phyloP scores from a whole-genome alignment of 345 rosid species.

The Linum lewisii region DNA sequence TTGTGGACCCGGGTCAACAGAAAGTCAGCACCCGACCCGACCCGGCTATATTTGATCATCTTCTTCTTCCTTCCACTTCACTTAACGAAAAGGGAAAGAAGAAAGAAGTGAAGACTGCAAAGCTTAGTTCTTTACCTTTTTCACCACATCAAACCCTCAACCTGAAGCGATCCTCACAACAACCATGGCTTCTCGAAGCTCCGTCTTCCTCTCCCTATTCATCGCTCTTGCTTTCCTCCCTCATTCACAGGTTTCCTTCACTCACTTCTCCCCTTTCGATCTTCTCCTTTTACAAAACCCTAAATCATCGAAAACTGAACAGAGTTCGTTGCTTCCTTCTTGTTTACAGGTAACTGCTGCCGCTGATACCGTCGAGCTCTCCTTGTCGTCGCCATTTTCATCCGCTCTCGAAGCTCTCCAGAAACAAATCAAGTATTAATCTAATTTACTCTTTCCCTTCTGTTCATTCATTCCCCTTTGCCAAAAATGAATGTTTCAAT shows the following conservation, averaged over 20 bases:
- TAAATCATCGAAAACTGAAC: neutral
- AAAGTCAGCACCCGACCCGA: no score
- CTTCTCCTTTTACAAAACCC: neutral
- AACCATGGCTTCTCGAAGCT: slow-evolving; percentile 19
- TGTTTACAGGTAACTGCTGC: slow-evolving; percentile 21
- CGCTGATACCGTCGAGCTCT: slow-evolving; percentile 6
- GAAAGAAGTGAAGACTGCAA: slow-evolving; percentile 4
- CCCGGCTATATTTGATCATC: no score
- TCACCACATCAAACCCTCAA: no score
- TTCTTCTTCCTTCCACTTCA: neutral
- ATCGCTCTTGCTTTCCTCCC: slow-evolving; percentile 9
- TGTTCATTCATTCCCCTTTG: neutral
- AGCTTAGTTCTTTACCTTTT: no score
- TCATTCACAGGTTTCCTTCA: slow-evolving; percentile 19
- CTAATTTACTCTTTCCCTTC: neutral
- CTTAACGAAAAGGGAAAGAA: no score
- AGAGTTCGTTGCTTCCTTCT: neutral
- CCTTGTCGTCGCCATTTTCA: slow-evolving; percentile 30
- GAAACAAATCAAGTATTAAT: slow-evolving; percentile 34
- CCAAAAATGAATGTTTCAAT: neutral
- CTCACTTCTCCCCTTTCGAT: neutral
- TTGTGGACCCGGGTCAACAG: no score
- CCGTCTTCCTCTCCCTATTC: slow-evolving; percentile 14
- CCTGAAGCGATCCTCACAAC: neutral
- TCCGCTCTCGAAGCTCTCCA: slow-evolving; percentile 31